Base-by-base conservation (phyloP, 129 eudicot genomes). In the Erigeron canadensis region DNA sequence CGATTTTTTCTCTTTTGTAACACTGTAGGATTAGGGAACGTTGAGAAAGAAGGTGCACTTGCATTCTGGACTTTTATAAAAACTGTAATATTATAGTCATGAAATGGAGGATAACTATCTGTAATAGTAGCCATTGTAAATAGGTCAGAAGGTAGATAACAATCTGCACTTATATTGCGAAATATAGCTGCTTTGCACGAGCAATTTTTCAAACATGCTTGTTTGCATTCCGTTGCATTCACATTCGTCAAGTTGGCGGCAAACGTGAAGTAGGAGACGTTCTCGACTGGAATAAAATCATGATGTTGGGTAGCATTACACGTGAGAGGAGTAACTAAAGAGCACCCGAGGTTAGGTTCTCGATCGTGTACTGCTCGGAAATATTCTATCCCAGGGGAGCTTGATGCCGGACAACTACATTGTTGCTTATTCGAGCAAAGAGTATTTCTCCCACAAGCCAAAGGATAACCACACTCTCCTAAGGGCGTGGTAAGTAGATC, bases 181-280 rank as follows among this genome's bases (percentile, higher is more conserved):
- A 83, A 83, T 8, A 80, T 0, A 15, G 79, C 79, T 39, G 80
- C 88, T 76, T 67, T 59, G 64, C 87, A 83, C 7, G 74, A 69
- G 67, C 84, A 83, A 28, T 79, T 83, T 9, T 44, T 46, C 41
- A 72, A 22, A 17, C 87, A 80, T 10, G 71, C 84, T 58, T 38
- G 57, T 70, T 71, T 79, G 62, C 84, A 83, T 8, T 79, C 84
- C 12, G 34, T 17, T n/a, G n/a, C n/a, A 58, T 75, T 45, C 74
- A 46, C 48, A 0, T 0, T 60, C 19, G 34, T n/a, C 65, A 39
- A 10, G 38, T 28, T 38, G 18, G 42, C 16, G 1, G 0, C 16
- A 10, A 68, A 47, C 10, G 48, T 41, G 53, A 75, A 75, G 53
- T 79, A 79, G 0, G 61, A 23, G 3, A 59, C 34, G 18, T 79